Base-by-base conservation (phyloP, 208 protist genomes). In the Leishmania braziliensis region DNA sequence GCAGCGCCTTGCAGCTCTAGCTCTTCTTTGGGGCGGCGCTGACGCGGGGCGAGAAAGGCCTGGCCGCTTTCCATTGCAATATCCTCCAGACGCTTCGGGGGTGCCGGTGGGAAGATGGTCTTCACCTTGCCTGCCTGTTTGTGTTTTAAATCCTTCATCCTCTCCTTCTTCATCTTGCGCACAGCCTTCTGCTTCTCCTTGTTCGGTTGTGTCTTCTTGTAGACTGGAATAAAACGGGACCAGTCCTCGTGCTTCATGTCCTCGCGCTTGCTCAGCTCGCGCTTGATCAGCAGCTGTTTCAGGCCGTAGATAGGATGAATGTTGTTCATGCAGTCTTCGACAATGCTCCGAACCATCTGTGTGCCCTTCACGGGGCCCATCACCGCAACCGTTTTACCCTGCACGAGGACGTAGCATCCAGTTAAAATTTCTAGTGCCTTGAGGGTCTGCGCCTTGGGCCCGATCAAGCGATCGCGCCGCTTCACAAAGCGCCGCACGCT, bases 231-330 rank as follows among this genome's bases (percentile, higher is more conserved):
- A 89, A 99, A 99, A 58, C 98, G 93, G 3, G 99, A 98, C 99
- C 99, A 99, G 82, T 96, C 98, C 90, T 99, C 99, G 70, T 96
- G 92, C 80, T 95, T 97, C 84, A 99, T 93, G 70, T 97, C 91
- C 77, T 98, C 94, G 58, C 99, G 97, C 82, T 99, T 99, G 26
- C 84, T 81, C 18, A 99, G 94, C 86, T 99, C 99, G 6, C 98
- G 92, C 87, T 99, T 99, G 88, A 99, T 99, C 92, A 99, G 99
- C 33, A 99, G 88, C 81, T 98, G 96, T 90, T 99, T 99, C 63
- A 99, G 99, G 81, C 99, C 99, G 87, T 99, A 99, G 68, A 99
- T 99, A 18, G 99, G 99, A 83, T 99, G 99, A 62, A 99, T 99
- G 84, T 99, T 99, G 81, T 99, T 97, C 99, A 99, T 99, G 91